These are phyloP conservation scores for Fusarium oligoseptatum DNA, from an alignment of 2,329 filamentous ascomycete species.

Conservation along the genomic window DNA sequence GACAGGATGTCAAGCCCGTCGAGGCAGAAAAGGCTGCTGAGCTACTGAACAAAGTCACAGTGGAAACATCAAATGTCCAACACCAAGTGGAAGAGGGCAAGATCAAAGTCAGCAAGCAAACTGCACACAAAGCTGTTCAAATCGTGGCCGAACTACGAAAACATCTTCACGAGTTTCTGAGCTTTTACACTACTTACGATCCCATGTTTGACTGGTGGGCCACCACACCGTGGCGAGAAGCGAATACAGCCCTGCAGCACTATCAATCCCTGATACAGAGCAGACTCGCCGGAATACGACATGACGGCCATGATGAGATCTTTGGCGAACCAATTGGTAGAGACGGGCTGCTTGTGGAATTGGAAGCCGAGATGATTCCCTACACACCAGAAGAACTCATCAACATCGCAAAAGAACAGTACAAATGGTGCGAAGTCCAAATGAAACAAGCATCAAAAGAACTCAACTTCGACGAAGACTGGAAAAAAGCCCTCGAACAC, in stretches of 20 bases:
- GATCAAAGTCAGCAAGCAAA: constrained; percentile 54
- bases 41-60: constrained; percentile 54
- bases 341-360: constrained; percentile 63
- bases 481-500: constrained; percentile 66
- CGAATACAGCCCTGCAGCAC: constrained; percentile 53
- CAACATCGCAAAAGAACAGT: constrained; percentile 63
- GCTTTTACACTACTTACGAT: constrained; percentile 68
- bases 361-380: constrained; percentile 69
- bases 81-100: constrained; percentile 52
- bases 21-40: constrained; percentile 59
- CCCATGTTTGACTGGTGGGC: constrained; percentile 71
- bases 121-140: constrained; percentile 61
- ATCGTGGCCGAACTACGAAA: constrained; percentile 55
- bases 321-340: constrained; percentile 69
- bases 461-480: constrained; percentile 62
- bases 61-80: constrained; percentile 50
- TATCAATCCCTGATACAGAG: constrained; percentile 55
- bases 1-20: constrained; percentile 59
- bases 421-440: constrained; percentile 67
- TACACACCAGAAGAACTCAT: constrained; percentile 70
- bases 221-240: constrained; percentile 56
- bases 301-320: constrained; percentile 62
- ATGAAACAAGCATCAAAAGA: constrained; percentile 64
- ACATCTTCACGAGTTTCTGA: constrained; percentile 61
- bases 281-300: constrained; percentile 60